Conservation (phyloP, 805 yeast species). For the Wickerhamomyces subpelliculosus region DNA sequence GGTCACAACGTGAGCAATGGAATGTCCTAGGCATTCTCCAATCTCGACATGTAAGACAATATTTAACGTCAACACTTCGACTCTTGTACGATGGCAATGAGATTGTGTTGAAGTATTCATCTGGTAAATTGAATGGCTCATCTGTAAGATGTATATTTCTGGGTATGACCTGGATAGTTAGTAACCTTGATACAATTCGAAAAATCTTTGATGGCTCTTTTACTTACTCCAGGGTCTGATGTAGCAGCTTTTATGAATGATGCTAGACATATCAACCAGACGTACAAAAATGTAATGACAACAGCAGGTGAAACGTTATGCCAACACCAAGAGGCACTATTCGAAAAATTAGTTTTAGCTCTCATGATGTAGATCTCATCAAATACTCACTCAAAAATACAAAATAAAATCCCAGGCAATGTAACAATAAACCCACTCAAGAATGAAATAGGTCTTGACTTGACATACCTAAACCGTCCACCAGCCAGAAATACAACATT, state of each 20-base stretch:
- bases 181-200: background rate
- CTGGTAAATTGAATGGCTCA: slow-evolving; percentile 36
- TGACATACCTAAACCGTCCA: slow-evolving; percentile 49
- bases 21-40: slow-evolving; percentile 77
- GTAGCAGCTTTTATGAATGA: slow-evolving; percentile 49
- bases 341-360: background rate
- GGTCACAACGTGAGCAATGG: slow-evolving; percentile 67
- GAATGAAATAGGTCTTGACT: slow-evolving; percentile 32
- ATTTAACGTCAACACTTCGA: slow-evolving; percentile 40
- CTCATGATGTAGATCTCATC: background rate
- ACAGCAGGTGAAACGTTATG: slow-evolving; percentile 44
- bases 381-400: slow-evolving; percentile 35
- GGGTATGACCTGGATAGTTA: slow-evolving; percentile 35
- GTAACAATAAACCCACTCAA: slow-evolving; percentile 28
- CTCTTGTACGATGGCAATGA: slow-evolving; percentile 36
- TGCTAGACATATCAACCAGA: slow-evolving; percentile 43
- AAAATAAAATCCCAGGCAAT: slow-evolving; percentile 46
- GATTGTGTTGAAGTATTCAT: slow-evolving; percentile 47
- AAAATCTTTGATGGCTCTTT: background rate
- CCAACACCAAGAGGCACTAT: slow-evolving; percentile 48
- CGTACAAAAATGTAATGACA: slow-evolving; percentile 50
- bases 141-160: slow-evolving; percentile 54
- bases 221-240: slow-evolving; percentile 54
- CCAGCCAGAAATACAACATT: slow-evolving; percentile 52
- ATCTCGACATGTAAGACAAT: slow-evolving; percentile 57